Conservation (phyloP, 108 stramenopile species). For the Pseudonitzschia delicatissima region DNA sequence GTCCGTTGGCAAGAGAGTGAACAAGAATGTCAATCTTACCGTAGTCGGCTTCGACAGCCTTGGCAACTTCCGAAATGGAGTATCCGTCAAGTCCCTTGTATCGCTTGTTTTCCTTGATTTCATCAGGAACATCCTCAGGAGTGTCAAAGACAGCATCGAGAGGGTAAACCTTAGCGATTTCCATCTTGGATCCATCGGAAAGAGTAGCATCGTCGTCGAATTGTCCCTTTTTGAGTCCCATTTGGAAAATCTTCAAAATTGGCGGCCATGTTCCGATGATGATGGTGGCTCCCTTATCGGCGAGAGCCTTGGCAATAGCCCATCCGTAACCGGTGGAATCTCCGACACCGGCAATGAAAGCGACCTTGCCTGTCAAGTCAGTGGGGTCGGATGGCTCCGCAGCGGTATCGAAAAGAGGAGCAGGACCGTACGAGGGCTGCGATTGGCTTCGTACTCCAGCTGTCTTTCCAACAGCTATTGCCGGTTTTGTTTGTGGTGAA, state of each 20-base stretch:
- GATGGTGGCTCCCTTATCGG: slow-evolving; percentile 94
- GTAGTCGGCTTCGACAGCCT: slow-evolving; percentile 92
- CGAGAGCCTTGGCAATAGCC: slow-evolving; percentile 95
- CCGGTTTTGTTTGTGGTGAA: too few relatives aligned
- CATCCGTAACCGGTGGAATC: slow-evolving; percentile 98
- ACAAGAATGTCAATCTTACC: slow-evolving; percentile 96
- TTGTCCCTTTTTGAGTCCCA: slow-evolving; percentile 78
- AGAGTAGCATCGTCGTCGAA: slow-evolving; percentile 87
- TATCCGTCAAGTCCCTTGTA: slow-evolving; percentile 93
- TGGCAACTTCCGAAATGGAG: slow-evolving; percentile 94
- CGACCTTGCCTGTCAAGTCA: slow-evolving; percentile 91
- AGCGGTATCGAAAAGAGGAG: background rate
- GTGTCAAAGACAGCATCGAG: slow-evolving; percentile 96
- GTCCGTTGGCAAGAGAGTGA: slow-evolving; percentile 98
- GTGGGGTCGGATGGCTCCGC: background rate
- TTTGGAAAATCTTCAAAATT: slow-evolving; percentile 94
- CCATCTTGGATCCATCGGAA: slow-evolving; percentile 88
- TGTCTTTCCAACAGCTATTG: slow-evolving; percentile 50
- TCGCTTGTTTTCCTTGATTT: slow-evolving; percentile 92
- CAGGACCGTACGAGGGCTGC: background rate
- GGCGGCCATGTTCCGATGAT: slow-evolving; percentile 99
- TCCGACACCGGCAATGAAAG: slow-evolving; percentile 96
- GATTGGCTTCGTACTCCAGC: background rate
- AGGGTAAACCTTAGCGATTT: slow-evolving; percentile 94
- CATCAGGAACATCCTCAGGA: slow-evolving; percentile 93